Conservation (phyloP, 768 basidiomycete genomes). For the Xerocomellus amylosporus region DNA sequence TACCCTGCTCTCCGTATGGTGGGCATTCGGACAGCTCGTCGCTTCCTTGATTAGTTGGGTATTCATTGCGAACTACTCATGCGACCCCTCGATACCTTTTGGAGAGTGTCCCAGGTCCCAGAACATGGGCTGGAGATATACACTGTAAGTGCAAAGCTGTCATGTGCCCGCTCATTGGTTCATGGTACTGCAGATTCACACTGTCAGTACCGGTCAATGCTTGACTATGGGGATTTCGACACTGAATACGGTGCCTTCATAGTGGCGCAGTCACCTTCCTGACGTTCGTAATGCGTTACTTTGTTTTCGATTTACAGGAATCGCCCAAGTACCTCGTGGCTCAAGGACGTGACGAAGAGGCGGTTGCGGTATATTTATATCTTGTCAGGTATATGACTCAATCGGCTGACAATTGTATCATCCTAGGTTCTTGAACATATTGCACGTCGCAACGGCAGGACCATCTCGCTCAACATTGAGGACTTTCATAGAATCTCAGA, state of each 20-base stretch:
- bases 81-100: constrained; percentile 29
- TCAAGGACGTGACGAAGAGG: constrained; percentile 55
- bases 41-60: constrained; percentile 54
- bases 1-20: constrained; percentile 53
- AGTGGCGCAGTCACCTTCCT: constrained; percentile 49
- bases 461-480: constrained; percentile 45
- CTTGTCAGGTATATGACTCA: not conserved
- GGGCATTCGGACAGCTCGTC: constrained; percentile 49
- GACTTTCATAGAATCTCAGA: constrained; percentile 36
- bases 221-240: not conserved
- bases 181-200: constrained; percentile 32
- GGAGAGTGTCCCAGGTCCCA: constrained; percentile 45
- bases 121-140: constrained; percentile 65
- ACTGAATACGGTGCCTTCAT: constrained; percentile 1
- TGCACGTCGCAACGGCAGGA: constrained; percentile 46
- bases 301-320: constrained; percentile 58
- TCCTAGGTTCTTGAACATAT: constrained; percentile 46
- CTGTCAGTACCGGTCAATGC: constrained; percentile 31
- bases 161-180: not conserved
- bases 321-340: constrained; percentile 60
- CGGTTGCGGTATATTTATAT: constrained; percentile 38
- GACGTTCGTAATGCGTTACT: constrained; percentile 53
- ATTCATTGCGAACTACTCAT: constrained; percentile 56
- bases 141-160: constrained; percentile 32
- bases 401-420: not conserved